Percentiles rank a stretch among this genome's conserved stretches.
phyloP scores from a whole-genome alignment of 2,329 filamentous ascomycete genomes.

The Fusarium keratoplasticum region DNA sequence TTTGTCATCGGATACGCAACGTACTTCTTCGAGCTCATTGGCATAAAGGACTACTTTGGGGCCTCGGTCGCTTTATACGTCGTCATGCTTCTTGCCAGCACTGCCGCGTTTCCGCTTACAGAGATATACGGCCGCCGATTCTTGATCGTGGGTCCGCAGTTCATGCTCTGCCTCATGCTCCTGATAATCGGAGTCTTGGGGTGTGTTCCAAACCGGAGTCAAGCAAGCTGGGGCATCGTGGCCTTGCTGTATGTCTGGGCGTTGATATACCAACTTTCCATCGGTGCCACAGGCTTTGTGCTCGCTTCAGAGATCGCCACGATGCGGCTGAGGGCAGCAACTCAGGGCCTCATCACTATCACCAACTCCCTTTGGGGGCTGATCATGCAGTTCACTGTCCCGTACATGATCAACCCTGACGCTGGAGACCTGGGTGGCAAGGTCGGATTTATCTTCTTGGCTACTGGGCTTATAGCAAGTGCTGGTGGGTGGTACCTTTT shows the following conservation, averaged over 20 bases:
- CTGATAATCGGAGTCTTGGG: conserved; percentile 49
- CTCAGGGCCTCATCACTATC: conserved; percentile 47
- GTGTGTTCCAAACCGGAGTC: conserved; percentile 34
- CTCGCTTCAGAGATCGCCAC: conserved; percentile 51
- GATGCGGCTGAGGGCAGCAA: conserved; percentile 45
- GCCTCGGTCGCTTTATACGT: conserved; percentile 50
- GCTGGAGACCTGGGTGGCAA: conserved; percentile 43
- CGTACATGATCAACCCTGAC: conserved; percentile 49
- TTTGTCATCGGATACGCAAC: conserved; percentile 53
- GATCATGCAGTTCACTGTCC: conserved; percentile 49
- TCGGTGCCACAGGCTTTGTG: conserved; percentile 51
- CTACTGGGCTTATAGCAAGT: conserved; percentile 19
- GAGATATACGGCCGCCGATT: conserved; percentile 48
- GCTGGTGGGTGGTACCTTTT: conserved; percentile 30
- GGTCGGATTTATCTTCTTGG: conserved; percentile 43
- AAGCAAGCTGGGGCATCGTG: conserved; percentile 45
- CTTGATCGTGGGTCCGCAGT: conserved; percentile 43
- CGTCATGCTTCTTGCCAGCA: conserved; percentile 49
- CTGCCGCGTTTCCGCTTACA: conserved; percentile 48
- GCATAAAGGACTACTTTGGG: conserved; percentile 48
- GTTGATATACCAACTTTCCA: conserved; percentile 51
- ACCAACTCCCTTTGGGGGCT: conserved; percentile 45
- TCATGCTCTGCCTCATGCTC: conserved; percentile 43
- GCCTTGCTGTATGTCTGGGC: conserved; percentile 49
- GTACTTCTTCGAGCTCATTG: conserved; percentile 48